Evolutionary conservation across 805 yeast species (phyloP).

Genomic region (Lipomyces kockii): DNA sequence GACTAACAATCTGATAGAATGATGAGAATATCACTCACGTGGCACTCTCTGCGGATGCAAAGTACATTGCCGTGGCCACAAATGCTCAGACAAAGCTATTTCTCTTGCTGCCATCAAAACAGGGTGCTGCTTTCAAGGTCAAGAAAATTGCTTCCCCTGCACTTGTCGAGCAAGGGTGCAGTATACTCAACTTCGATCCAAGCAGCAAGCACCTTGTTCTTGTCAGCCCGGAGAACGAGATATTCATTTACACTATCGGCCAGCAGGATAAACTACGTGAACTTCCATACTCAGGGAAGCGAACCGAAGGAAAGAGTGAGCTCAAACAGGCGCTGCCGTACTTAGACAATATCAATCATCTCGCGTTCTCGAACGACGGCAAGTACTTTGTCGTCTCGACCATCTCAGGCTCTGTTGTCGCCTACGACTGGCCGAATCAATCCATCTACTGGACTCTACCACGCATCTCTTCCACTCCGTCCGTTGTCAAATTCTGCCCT

Average conservation of each 20-base stretch:
- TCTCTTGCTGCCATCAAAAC: slow-evolving; percentile 53
- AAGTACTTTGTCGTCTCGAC: slow-evolving; percentile 61
- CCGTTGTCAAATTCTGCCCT: slow-evolving; percentile 62
- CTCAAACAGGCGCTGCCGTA: slow-evolving; percentile 48
- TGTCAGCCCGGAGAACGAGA: slow-evolving; percentile 65
- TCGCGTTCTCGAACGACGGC: slow-evolving; percentile 55
- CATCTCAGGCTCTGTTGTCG: slow-evolving; percentile 68
- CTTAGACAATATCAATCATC: slow-evolving; percentile 56
- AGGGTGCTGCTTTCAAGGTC: slow-evolving; percentile 52
- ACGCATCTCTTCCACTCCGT: slow-evolving; percentile 62
- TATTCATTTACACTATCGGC: slow-evolving; percentile 50
- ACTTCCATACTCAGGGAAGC: background rate
- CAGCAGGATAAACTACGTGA: slow-evolving; percentile 8
- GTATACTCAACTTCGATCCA: slow-evolving; percentile 52
- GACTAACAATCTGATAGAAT: slow-evolving; percentile 56
- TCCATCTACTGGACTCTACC: slow-evolving; percentile 53
- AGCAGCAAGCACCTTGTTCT: slow-evolving; percentile 52
- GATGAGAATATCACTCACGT: slow-evolving; percentile 80
- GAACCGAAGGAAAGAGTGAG: background rate
- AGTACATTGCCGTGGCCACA: slow-evolving; percentile 73
- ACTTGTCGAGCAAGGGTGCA: slow-evolving; percentile 57
- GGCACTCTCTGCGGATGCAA: slow-evolving; percentile 66
- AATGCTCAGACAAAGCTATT: slow-evolving; percentile 71
- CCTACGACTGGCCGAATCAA: slow-evolving; percentile 43
- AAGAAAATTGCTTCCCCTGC: slow-evolving; percentile 56